These are phyloP conservation scores for Ettlia oleoabundans DNA, from an alignment of 139 green algal species.

Conservation along the genomic window DNA sequence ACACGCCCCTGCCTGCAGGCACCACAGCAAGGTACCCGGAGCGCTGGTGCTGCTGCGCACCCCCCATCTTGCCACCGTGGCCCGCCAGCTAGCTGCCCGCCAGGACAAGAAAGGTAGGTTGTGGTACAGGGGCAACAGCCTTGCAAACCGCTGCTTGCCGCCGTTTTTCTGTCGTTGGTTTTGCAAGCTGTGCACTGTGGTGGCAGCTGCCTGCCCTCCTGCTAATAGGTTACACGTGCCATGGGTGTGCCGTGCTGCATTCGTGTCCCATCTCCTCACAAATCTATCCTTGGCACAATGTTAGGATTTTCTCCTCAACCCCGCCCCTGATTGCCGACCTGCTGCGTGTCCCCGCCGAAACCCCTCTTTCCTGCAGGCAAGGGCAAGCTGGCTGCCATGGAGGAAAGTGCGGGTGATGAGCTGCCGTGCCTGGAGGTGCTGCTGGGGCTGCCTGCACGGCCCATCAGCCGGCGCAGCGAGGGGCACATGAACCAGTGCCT, in stretches of 20 bases:
- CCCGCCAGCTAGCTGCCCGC: not conserved
- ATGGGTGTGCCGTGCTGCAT: not conserved
- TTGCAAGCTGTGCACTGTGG: too few species aligned
- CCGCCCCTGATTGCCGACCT: too few species aligned
- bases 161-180: too few species aligned
- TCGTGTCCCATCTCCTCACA: too few species aligned
- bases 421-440: slow-evolving; percentile 73
- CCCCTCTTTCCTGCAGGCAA: slow-evolving; percentile 40
- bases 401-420: slow-evolving; percentile 1
- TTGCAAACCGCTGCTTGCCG: not conserved
- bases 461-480: slow-evolving; percentile 59
- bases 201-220: too few species aligned
- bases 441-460: slow-evolving; percentile 62
- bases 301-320: too few species aligned
- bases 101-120: slow-evolving; percentile 34
- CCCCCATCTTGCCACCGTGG: slow-evolving; percentile 24
- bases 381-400: slow-evolving; percentile 46
- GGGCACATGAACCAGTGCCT: slow-evolving; percentile 68
- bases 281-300: too few species aligned
- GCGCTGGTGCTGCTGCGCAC: slow-evolving; percentile 66
- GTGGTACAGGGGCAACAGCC: too few species aligned
- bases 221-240: too few species aligned
- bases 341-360: not conserved
- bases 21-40: slow-evolving; percentile 57
- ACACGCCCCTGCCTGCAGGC: slow-evolving; percentile 1